These are phyloP conservation scores for Fusarium metavorans DNA, from an alignment of 2,329 filamentous ascomycete genomes.

Conservation along the genomic window DNA sequence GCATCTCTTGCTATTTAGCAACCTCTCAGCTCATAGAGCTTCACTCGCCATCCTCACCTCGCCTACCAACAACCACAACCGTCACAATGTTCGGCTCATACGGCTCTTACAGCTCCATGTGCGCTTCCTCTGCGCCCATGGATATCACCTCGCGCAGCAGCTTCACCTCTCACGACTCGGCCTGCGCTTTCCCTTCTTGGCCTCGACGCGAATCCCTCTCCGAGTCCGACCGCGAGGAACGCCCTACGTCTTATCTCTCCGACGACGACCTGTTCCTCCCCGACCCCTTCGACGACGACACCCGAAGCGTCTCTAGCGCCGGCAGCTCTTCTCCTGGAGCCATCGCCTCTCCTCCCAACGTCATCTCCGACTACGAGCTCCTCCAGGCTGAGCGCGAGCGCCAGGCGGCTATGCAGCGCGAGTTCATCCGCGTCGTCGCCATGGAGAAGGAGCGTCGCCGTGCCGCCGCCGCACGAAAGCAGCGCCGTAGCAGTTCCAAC, in stretches of 20 bases:
- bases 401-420: slow-evolving; percentile 60
- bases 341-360: slow-evolving; percentile 50
- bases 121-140: slow-evolving; percentile 57
- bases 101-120: slow-evolving; percentile 64
- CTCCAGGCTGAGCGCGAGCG: slow-evolving; percentile 64
- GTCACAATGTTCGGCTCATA: slow-evolving; percentile 63
- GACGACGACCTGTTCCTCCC: slow-evolving; percentile 73
- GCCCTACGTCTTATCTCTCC: slow-evolving; percentile 68
- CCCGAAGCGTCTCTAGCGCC: slow-evolving; percentile 60
- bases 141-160: slow-evolving; percentile 57
- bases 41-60: slow-evolving; percentile 35
- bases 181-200: slow-evolving; percentile 71
- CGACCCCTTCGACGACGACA: slow-evolving; percentile 64
- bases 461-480: slow-evolving; percentile 52
- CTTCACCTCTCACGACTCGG: slow-evolving; percentile 55
- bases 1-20: slow-evolving; percentile 32
- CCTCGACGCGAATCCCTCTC: slow-evolving; percentile 66
- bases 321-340: slow-evolving; percentile 53
- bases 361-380: slow-evolving; percentile 61
- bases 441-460: slow-evolving; percentile 68
- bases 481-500: slow-evolving; percentile 51
- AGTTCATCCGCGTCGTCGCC: slow-evolving; percentile 63
- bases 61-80: slow-evolving; percentile 34
- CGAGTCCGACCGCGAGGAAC: slow-evolving; percentile 55
- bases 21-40: slow-evolving; percentile 35